phyloP scores from a whole-genome alignment of 2,329 filamentous ascomycete species.

The Verruconis gallopava region DNA sequence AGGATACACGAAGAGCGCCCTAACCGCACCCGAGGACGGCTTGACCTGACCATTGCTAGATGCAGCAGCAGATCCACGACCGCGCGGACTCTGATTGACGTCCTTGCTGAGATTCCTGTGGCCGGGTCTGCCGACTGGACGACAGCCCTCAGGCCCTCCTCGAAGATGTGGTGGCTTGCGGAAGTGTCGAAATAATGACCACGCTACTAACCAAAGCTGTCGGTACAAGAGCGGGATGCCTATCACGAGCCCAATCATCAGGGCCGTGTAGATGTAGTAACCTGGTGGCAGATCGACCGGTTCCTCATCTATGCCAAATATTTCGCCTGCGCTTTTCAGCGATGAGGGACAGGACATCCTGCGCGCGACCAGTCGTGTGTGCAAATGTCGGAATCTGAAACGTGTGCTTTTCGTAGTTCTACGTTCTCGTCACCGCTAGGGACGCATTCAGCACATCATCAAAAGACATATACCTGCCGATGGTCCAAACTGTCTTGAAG shows the following conservation, averaged over 20 bases:
- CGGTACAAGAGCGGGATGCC: slow-evolving; percentile 4
- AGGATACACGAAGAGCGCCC: slow-evolving; percentile 69
- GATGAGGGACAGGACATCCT: slow-evolving; percentile 1
- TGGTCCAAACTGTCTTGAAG: too few relatives aligned
- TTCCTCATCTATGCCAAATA: slow-evolving; percentile 1
- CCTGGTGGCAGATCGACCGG: neutral
- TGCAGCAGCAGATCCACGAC: neutral
- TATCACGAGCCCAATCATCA: neutral
- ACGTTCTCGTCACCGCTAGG: too few relatives aligned
- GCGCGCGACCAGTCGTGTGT: too few relatives aligned
- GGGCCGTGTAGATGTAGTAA: neutral
- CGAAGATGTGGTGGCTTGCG: neutral
- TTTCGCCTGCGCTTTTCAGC: neutral
- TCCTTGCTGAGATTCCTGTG: slow-evolving; percentile 8
- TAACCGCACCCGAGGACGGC: neutral
- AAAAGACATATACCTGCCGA: too few relatives aligned
- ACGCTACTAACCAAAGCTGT: slow-evolving; percentile 3
- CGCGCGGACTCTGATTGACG: neutral
- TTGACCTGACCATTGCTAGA: neutral
- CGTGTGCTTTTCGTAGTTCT: too few relatives aligned
- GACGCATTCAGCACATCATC: too few relatives aligned
- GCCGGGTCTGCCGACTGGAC: slow-evolving; percentile 1
- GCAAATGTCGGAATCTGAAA: too few relatives aligned
- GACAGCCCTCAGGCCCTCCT: neutral
- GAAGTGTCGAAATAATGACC: neutral